Evolutionary conservation across 2,329 filamentous ascomycete species (phyloP).

Genomic region (Cryphonectria radicalis): DNA sequence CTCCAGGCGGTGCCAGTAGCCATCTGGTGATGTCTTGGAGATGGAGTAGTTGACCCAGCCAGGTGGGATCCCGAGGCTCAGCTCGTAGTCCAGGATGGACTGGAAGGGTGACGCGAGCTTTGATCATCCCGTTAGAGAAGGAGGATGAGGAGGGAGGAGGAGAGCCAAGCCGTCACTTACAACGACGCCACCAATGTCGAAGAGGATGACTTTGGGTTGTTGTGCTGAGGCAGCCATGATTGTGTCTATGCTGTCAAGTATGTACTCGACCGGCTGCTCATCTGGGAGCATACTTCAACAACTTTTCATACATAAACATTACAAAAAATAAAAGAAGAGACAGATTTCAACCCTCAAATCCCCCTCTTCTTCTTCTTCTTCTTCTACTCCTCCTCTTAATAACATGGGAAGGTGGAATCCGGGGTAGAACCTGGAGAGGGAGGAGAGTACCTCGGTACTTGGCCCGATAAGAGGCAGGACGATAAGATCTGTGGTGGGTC

Average conservation of each 20-base stretch:
- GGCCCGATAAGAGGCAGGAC: slow-evolving; percentile 1
- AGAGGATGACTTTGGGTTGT: slow-evolving; percentile 76
- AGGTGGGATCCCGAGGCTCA: slow-evolving; percentile 72
- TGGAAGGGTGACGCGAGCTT: slow-evolving; percentile 92
- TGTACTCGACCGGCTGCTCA: slow-evolving; percentile 36
- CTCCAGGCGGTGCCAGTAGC: slow-evolving; percentile 88
- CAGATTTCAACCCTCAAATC: not conserved
- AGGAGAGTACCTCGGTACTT: slow-evolving; percentile 12
- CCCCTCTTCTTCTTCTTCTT: not conserved
- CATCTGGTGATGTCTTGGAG: slow-evolving; percentile 74
- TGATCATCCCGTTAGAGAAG: slow-evolving; percentile 29
- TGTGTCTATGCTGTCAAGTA: slow-evolving; percentile 38
- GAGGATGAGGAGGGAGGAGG: not conserved
- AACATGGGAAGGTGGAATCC: slow-evolving; percentile 12
- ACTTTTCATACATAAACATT: not conserved
- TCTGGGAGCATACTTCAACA: slow-evolving; percentile 30
- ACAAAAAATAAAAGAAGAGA: not conserved
- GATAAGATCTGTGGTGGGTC: slow-evolving; percentile 1
- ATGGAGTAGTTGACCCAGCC: slow-evolving; percentile 95
- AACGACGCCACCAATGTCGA: slow-evolving; percentile 96
- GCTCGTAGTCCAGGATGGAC: slow-evolving; percentile 89
- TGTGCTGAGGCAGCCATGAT: slow-evolving; percentile 50
- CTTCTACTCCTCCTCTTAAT: not conserved
- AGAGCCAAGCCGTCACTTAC: slow-evolving; percentile 60
- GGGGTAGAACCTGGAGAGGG: slow-evolving; percentile 2